A percentile compares a stretch with the other conserved stretches of the same genome.
These are phyloP conservation scores for Chytriomyces sp. DNA, from an alignment of 192 early-diverging fungal species.

Conservation along the genomic window DNA sequence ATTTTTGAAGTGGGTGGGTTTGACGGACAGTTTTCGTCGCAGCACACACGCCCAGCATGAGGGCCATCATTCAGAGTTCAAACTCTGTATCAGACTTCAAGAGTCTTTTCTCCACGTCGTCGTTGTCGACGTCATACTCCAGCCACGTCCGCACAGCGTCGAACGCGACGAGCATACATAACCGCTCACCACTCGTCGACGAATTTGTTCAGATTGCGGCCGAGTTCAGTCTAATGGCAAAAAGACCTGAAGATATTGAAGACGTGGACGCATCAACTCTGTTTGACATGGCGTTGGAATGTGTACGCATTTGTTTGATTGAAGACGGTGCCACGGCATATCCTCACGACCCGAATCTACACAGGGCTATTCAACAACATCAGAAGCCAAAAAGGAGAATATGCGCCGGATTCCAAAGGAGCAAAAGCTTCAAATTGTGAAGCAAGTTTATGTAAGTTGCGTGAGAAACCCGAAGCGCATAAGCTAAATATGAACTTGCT, in stretches of 20 bases:
- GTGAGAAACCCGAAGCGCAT: background rate
- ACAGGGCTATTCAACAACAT: constrained; percentile 22
- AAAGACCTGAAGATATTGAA: constrained; percentile 20
- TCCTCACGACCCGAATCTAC: background rate
- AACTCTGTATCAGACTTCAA: constrained; percentile 18
- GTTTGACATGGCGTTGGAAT: constrained; percentile 45
- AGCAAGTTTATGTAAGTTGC: constrained; percentile 34
- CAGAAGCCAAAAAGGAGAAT: constrained; percentile 26
- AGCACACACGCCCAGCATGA: background rate
- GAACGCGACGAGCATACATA: background rate
- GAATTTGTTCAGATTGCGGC: constrained; percentile 9
- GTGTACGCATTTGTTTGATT: constrained; percentile 27
- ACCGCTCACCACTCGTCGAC: background rate
- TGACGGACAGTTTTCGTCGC: no score
- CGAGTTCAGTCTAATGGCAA: constrained; percentile 11
- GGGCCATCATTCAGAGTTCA: background rate
- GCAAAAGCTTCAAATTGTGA: constrained; percentile 40
- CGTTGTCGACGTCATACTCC: background rate
- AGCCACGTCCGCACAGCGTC: background rate
- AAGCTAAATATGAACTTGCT: background rate
- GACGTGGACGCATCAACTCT: constrained; percentile 22
- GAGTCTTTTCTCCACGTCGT: background rate
- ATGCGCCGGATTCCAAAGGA: constrained; percentile 43
- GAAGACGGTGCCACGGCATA: background rate
- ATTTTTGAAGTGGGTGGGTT: no score